A percentile compares a stretch with the other conserved stretches of the same genome.
Evolutionary conservation across 179 eudicot genomes (phyloP).

Genomic region (Beta corolliflora): DNA sequence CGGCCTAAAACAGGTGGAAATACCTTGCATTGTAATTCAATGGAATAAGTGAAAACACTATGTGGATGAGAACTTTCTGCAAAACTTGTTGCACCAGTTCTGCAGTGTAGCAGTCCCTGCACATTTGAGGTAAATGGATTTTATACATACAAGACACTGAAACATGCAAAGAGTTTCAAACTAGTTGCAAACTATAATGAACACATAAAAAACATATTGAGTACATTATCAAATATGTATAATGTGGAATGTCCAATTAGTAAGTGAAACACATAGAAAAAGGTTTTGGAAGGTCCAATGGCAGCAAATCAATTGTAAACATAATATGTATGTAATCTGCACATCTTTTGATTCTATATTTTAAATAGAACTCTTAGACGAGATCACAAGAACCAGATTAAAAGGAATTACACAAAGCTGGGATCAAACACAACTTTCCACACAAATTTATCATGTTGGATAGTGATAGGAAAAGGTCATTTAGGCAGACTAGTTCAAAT

Average conservation of each 20-base stretch:
- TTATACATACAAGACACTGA: neutral
- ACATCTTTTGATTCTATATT: neutral
- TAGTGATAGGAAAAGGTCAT: too few relatives aligned
- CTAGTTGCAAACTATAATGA: too few relatives aligned
- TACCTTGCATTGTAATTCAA: slow-evolving; percentile 97
- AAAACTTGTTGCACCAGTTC: slow-evolving; percentile 85
- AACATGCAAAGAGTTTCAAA: neutral
- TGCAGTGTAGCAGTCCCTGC: slow-evolving; percentile 88
- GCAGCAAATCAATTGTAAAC: neutral
- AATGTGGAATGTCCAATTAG: too few relatives aligned
- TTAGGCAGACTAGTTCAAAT: neutral
- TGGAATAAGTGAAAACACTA: slow-evolving; percentile 93
- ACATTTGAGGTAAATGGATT: slow-evolving; percentile 8
- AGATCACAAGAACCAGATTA: neutral
- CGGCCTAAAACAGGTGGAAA: slow-evolving; percentile 4
- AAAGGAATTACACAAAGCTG: neutral
- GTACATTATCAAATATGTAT: too few relatives aligned
- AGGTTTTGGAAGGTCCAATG: neutral
- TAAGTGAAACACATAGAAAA: too few relatives aligned
- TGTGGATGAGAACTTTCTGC: slow-evolving; percentile 98
- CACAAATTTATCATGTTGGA: neutral
- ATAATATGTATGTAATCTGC: neutral
- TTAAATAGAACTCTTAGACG: neutral
- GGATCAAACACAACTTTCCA: neutral
- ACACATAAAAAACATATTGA: too few relatives aligned